Evolutionary conservation across 83 land plant species (phyloP), one percentile per base, ranked within the genome.

Genomic region (Picea abies): DNA sequence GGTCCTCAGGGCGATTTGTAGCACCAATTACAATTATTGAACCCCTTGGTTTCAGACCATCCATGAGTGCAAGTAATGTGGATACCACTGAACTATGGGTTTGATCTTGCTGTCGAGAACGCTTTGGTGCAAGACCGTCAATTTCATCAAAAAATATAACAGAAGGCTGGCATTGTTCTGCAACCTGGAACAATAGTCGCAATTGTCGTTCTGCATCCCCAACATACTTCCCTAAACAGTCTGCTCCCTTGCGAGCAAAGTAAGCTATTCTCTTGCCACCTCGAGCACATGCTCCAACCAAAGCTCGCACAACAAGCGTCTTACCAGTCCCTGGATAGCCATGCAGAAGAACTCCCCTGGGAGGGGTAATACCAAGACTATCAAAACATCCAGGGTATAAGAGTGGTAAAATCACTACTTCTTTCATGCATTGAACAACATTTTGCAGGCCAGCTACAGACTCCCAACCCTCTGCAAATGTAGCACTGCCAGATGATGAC

Each of bases 261-360:
- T 97, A 97, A 56, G 98, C 91, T 81, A 97, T 92, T 29, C 85
- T 65, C 77, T 90, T 94, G 63, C 90, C 90, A 68, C 98, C 99
- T 65, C 93, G 92, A 20, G 99, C 88, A 84, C 98, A 95, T 37
- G 98, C 92, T 71, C 99, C 99, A 81, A 94, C 91, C 52, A 97
- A 76, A 69, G 99, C 95, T 44, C 96, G 88, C 25, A 97, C 99
- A 10, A 94, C 97, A 56, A 90, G 89, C 8, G 99, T 97, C 88
- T 97, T 97, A 44, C 99, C 99, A 56, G 99, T 97, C 14, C 99
- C 99, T 80, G 99, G 98, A 82, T 97, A 92, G 32, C 99, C 99
- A 93, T 97, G 98, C 80, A 97, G 81, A 65, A 97, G 94, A 83
- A 97, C 95, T 78, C 99, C 99, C 69, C 97, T 91, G 66, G 99